Conservation (phyloP, 805 yeast genomes). For the Candida qinlingensis region DNA sequence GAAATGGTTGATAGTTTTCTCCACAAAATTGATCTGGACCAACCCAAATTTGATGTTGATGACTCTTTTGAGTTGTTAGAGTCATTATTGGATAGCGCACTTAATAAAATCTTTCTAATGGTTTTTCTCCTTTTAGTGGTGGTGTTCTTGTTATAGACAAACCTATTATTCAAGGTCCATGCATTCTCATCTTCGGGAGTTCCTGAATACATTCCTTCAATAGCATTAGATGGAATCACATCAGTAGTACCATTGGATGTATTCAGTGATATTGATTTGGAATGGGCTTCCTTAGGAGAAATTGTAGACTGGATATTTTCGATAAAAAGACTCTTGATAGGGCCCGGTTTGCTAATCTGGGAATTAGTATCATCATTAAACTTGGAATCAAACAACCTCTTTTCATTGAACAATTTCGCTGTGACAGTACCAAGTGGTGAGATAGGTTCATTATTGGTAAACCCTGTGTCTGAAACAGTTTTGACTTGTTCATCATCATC, state of each 20-base stretch:
- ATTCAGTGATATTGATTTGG: neutral
- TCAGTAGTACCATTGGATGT: neutral
- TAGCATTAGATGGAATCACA: neutral
- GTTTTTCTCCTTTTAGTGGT: conserved; percentile 8
- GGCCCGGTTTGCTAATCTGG: neutral
- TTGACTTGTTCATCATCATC: neutral
- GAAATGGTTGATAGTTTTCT: neutral
- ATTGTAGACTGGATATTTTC: neutral
- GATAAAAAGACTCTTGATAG: neutral
- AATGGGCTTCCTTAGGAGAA: neutral
- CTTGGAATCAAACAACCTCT: neutral
- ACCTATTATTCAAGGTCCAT: conserved; percentile 13
- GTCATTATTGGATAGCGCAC: conserved; percentile 7
- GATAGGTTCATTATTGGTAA: neutral
- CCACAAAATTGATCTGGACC: conserved; percentile 13
- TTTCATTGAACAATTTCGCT: conserved; percentile 7
- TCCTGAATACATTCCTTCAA: neutral
- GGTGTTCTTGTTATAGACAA: conserved; percentile 5
- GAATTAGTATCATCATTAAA: neutral
- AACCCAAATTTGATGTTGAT: conserved; percentile 5
- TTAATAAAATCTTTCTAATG: conserved; percentile 16
- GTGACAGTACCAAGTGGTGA: conserved; percentile 14
- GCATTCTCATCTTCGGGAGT: neutral
- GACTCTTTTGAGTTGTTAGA: neutral
- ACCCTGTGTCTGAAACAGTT: neutral